These are phyloP conservation scores for Pseudogymnoascus sp. DNA, from an alignment of 2,329 filamentous ascomycete species.

Conservation along the genomic window DNA sequence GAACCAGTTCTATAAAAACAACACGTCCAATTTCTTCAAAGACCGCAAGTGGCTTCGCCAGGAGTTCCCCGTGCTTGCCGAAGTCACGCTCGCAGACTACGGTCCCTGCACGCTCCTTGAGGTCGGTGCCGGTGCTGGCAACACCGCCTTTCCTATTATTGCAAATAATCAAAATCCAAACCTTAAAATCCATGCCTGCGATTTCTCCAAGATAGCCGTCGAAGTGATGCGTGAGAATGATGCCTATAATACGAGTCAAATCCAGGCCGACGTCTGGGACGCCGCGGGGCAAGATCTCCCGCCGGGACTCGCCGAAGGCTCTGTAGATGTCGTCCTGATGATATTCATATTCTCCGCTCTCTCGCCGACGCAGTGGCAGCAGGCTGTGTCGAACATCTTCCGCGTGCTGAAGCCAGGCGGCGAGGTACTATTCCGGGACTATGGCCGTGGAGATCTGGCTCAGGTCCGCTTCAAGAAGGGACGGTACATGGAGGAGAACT, in stretches of 20 bases:
- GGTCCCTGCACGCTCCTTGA: slow-evolving; percentile 72
- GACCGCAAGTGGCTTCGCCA: slow-evolving; percentile 95
- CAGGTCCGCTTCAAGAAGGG: slow-evolving; percentile 97
- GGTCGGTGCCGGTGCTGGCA: slow-evolving; percentile 91
- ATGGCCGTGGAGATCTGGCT: slow-evolving; percentile 88
- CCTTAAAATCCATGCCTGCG: slow-evolving; percentile 84
- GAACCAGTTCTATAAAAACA: slow-evolving; percentile 98
- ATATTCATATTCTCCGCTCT: slow-evolving; percentile 97
- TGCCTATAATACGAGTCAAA: slow-evolving; percentile 63
- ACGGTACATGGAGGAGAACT: slow-evolving; percentile 90
- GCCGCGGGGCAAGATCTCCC: slow-evolving; percentile 67
- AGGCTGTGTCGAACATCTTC: slow-evolving; percentile 75
- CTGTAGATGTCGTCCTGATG: slow-evolving; percentile 85
- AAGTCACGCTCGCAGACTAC: slow-evolving; percentile 64
- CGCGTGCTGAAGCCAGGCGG: slow-evolving; percentile 84
- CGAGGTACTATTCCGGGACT: slow-evolving; percentile 92
- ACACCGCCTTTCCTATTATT: slow-evolving; percentile 90
- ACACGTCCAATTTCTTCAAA: slow-evolving; percentile 97
- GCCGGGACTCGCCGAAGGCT: slow-evolving; percentile 67
- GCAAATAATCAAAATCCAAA: slow-evolving; percentile 74
- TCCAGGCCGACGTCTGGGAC: slow-evolving; percentile 95
- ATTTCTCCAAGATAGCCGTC: slow-evolving; percentile 93
- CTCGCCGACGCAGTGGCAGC: slow-evolving; percentile 75
- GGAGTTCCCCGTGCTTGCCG: slow-evolving; percentile 83
- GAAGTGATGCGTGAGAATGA: slow-evolving; percentile 81